Evolutionary conservation across 768 basidiomycete genomes (phyloP).

Genomic region (Podaxis carcinomalis): DNA sequence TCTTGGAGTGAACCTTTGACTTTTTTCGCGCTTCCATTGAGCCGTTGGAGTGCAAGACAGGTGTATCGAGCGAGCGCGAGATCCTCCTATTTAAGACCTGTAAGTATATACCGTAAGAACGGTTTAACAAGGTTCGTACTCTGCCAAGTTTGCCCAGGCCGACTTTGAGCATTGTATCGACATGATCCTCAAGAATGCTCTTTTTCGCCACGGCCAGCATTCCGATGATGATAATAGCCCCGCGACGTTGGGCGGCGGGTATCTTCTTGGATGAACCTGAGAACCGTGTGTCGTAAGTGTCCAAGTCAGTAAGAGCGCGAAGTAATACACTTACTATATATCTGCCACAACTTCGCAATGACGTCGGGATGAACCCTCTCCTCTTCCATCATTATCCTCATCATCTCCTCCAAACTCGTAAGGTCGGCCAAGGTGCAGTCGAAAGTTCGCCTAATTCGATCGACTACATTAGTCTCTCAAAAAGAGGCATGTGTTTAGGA

Average conservation of each 20-base stretch:
- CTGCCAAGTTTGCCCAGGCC: conserved; percentile 84
- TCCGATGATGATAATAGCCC: conserved; percentile 93
- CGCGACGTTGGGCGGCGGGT: conserved; percentile 83
- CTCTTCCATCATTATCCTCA: conserved; percentile 94
- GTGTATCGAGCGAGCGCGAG: conserved; percentile 90
- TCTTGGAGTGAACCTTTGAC: conserved; percentile 93
- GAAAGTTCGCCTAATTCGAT: conserved; percentile 63
- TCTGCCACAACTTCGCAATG: conserved; percentile 90
- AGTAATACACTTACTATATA: conserved; percentile 69
- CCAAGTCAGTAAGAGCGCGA: background rate
- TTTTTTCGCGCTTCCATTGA: conserved; percentile 95
- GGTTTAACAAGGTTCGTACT: conserved; percentile 35
- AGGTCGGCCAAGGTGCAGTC: conserved; percentile 91
- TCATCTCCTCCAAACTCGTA: conserved; percentile 94
- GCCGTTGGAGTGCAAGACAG: conserved; percentile 85
- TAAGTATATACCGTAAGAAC: background rate
- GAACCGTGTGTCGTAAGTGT: background rate
- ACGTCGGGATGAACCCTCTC: conserved; percentile 80
- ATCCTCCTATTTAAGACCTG: conserved; percentile 53
- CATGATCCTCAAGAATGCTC: conserved; percentile 68
- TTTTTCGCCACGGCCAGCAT: conserved; percentile 91
- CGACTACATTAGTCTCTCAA: background rate
- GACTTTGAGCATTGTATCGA: conserved; percentile 81
- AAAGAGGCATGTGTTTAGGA: background rate
- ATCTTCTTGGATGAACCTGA: conserved; percentile 72